phyloP scores from a whole-genome alignment of 768 basidiomycete genomes.

The Pleurotus tuber-regium region DNA sequence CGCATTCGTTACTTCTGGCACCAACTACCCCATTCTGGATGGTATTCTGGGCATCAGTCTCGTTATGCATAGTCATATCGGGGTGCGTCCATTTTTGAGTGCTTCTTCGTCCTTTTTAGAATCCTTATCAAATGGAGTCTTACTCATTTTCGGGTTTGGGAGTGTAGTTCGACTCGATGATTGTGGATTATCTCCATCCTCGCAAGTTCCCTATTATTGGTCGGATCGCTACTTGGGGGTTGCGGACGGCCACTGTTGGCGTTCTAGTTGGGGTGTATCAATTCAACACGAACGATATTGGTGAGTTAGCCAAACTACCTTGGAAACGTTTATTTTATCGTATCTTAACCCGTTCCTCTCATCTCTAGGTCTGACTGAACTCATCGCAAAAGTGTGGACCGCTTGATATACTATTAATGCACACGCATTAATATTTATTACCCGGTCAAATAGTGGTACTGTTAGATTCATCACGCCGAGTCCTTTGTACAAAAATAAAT shows the following conservation, averaged over 20 bases:
- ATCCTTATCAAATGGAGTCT: not conserved
- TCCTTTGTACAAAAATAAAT: no score
- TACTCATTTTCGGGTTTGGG: not conserved
- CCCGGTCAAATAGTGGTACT: no score
- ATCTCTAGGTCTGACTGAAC: slow-evolving; percentile 75
- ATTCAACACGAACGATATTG: slow-evolving; percentile 98
- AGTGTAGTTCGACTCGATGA: slow-evolving; percentile 64
- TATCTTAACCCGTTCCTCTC: not conserved
- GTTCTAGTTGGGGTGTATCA: slow-evolving; percentile 91
- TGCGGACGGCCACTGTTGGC: slow-evolving; percentile 75
- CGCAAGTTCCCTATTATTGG: slow-evolving; percentile 92
- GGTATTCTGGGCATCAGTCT: slow-evolving; percentile 85
- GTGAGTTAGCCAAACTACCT: slow-evolving; percentile 44
- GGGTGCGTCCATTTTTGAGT: slow-evolving; percentile 48
- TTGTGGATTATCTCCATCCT: slow-evolving; percentile 89
- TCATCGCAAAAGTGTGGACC: slow-evolving; percentile 79
- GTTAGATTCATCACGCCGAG: no score
- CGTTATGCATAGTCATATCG: slow-evolving; percentile 95
- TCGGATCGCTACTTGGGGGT: slow-evolving; percentile 64
- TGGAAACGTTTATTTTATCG: not conserved
- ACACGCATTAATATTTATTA: no score
- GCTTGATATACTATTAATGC: no score
- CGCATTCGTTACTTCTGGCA: slow-evolving; percentile 77
- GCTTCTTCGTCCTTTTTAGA: not conserved
- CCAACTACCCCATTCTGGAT: slow-evolving; percentile 82